These are phyloP conservation scores for Pythium phragmitis DNA, from an alignment of 352 stramenopile species.

Conservation along the genomic window DNA sequence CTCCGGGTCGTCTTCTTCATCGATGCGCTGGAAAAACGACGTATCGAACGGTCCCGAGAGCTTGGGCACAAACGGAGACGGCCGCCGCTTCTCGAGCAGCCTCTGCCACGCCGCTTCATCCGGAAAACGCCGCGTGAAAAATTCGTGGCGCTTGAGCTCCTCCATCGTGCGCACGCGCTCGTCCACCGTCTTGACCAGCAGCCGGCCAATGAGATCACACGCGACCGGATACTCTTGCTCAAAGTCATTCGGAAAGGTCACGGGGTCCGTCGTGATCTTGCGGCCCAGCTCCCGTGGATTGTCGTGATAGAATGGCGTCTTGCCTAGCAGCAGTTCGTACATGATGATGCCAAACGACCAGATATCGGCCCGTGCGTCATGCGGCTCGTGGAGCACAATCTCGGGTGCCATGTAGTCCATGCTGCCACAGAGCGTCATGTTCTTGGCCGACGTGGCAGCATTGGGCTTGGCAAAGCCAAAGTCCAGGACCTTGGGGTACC, in stretches of 20 bases:
- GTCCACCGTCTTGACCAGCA: conserved; percentile 59
- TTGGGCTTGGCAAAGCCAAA: conserved; percentile 78
- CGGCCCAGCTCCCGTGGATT: conserved; percentile 79
- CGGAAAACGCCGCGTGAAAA: conserved; percentile 49
- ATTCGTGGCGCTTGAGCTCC: conserved; percentile 56
- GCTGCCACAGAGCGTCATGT: conserved; percentile 73
- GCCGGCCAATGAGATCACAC: conserved; percentile 53
- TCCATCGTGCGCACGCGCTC: conserved; percentile 42
- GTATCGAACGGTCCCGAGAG: conserved; percentile 66
- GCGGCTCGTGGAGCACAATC: conserved; percentile 54
- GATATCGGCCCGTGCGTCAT: conserved; percentile 74
- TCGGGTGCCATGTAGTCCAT: conserved; percentile 86
- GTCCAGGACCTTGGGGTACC: conserved; percentile 87
- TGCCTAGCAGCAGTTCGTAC: conserved; percentile 84
- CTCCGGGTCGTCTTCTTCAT: conserved; percentile 57
- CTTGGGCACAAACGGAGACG: conserved; percentile 63
- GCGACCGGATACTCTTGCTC: conserved; percentile 47
- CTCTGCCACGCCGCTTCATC: conserved; percentile 37
- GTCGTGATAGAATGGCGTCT: conserved; percentile 86
- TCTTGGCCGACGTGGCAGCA: conserved; percentile 48
- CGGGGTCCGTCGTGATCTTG: conserved; percentile 60
- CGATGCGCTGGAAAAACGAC: conserved; percentile 62
- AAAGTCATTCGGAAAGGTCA: conserved; percentile 72
- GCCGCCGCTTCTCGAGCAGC: conserved; percentile 39
- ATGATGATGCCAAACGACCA: conserved; percentile 87